Base-by-base conservation (phyloP, 2,329 filamentous ascomycete genomes). In the Nakataea oryzae region DNA sequence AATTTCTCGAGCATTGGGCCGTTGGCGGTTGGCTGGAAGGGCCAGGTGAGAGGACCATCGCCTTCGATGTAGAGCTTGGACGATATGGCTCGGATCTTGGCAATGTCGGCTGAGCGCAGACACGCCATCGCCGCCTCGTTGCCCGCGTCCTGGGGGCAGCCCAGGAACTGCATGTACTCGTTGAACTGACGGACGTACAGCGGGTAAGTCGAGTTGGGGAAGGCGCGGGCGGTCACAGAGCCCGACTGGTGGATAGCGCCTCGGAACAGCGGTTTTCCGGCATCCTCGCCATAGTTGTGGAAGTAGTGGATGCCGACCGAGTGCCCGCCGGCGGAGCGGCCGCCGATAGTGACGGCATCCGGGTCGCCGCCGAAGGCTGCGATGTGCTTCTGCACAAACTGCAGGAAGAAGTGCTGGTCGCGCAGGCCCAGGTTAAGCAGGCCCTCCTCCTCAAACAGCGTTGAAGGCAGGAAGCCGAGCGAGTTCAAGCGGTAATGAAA, bases 21-120 rank as follows among this genome's bases (percentile, higher is more conserved):
- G 60, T 71, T 70, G 58, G 84, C 80, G 6, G 83, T 81, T 0
- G 82, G 83, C 66, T 84, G 83, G 70, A 84, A 86, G 0, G 83
- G 70, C 75, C 75, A 77, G 8, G 73, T 70, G 32, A 77, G 66
- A 14, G 72, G 71, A 1, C 70, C 68, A 62, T 73, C 70, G 65
- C 76, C 76, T 47, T 66, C 64, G 54, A 69, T 63, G 57, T 72
- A 77, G 2, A 76, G 70, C 7, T 27, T 50, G 9, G 54, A 41
- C 27, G 58, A 60, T 26, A 50, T 50, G 9, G 47, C 24, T 3
- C 58, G 58, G 26, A 60, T 54, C 26, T 27, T 29, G 8, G 28
- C 41, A 17, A 47, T 54, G 8, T 41, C 27, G 8, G 26, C 27
- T 7, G 34, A 34, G 24, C 32, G 30, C 34, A 60, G 41, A 24